These are phyloP conservation scores for Oenanthe javanica DNA, from an alignment of 140 eudicot species.

Conservation along the genomic window DNA sequence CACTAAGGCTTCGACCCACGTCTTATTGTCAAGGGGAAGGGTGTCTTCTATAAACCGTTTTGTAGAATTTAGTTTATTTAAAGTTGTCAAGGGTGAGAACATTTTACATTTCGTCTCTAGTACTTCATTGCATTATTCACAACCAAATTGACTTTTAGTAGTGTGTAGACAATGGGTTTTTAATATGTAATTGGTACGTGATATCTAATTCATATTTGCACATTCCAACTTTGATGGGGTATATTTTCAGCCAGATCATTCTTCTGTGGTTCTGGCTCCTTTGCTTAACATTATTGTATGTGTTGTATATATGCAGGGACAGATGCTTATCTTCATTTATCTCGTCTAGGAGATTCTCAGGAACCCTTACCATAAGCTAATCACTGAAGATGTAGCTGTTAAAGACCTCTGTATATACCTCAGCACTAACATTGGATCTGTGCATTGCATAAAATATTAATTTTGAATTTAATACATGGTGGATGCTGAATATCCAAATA, in stretches of 20 bases:
- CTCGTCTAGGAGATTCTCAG: slow-evolving; percentile 92
- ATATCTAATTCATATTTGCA: background rate
- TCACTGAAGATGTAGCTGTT: background rate
- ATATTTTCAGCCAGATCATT: background rate
- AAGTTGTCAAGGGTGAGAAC: background rate
- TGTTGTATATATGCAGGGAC: slow-evolving; percentile 48
- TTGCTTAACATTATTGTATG: background rate
- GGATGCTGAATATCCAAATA: slow-evolving; percentile 2
- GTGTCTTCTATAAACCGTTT: background rate
- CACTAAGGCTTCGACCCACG: background rate
- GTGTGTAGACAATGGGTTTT: background rate
- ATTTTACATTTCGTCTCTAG: background rate
- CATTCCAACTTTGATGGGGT: background rate
- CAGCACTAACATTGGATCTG: slow-evolving; percentile 1
- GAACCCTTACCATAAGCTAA: slow-evolving; percentile 71
- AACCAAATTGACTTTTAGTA: background rate
- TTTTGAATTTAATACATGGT: background rate
- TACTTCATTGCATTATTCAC: background rate
- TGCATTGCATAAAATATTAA: background rate
- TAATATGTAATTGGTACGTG: background rate
- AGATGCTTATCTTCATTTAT: slow-evolving; percentile 91
- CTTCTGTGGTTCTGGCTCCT: background rate
- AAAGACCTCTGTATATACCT: background rate
- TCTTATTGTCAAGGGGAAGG: background rate
- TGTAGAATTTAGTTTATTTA: background rate